Evolutionary conservation across 345 rosid genomes (phyloP), one percentile per base, ranked within the genome.

Genomic region (Orychophragmus violaceus): DNA sequence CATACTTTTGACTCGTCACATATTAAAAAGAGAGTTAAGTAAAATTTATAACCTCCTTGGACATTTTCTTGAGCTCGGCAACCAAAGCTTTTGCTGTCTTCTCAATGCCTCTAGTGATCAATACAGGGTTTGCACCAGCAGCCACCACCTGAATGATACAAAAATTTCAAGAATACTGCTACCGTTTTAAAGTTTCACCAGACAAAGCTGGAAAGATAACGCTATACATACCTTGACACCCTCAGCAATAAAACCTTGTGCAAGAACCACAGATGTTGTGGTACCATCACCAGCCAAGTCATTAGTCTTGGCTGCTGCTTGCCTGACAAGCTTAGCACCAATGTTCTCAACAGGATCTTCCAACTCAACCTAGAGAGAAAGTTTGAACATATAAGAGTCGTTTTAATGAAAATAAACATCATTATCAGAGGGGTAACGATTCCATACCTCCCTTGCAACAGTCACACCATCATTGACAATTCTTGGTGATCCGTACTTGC

Each of bases 271-370:
- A 6, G 99, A 94, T 55, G 97, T 94, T 22, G 96, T 94, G 2
- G 97, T 94, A 16, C 99, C 97, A 28, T 90, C 99, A 72, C 97
- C 99, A 55, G 99, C 99, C 82, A 94, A 74, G 85, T 94, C 99
- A 74, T 94, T 94, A 32, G 96, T 94, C 74, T 90, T 90, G 25
- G 95, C 85, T 78, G 99, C 99, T 4, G 97, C 97, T 77, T 95
- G 99, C 64, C 99, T 84, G 66, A 95, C 97, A 69, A 95, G 73
- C 79, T 89, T 94, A 21, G 97, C 97, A 54, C 97, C 99, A 52
- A 95, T 95, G 65, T 95, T 95, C 84, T 95, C 99, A 67, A 94
- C 97, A 0, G 99, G 97, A 33, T 94, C 99, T 75, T 90, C 99
- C 77, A 94, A 75, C 76, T 88, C 97, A 78, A 94, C 99, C 99